Evolutionary conservation across 495 filamentous ascomycete species (phyloP).

Genomic region (Talaromyces proteolyticus): DNA sequence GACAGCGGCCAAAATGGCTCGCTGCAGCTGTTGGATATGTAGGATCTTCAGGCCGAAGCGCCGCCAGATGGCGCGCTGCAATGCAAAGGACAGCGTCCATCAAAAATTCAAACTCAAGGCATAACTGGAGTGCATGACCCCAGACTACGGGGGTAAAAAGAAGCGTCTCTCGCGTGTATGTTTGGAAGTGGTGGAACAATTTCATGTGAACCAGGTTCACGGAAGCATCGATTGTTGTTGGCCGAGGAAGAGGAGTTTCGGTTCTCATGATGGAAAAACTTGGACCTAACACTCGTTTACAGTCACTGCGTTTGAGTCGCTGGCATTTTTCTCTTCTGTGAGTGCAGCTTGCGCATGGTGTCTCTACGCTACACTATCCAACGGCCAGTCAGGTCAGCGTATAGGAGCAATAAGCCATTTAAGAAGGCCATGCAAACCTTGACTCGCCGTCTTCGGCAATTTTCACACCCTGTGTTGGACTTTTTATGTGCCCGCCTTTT

Average conservation of each 20-base stretch:
- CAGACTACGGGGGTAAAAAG: background rate
- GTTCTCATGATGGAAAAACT: too few relatives aligned
- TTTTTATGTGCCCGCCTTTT: constrained; percentile 44
- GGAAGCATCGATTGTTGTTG: background rate
- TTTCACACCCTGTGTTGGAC: constrained; percentile 49
- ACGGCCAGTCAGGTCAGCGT: background rate
- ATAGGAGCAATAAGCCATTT: background rate
- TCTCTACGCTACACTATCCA: background rate
- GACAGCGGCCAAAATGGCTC: background rate
- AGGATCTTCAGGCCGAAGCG: background rate
- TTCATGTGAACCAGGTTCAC: background rate
- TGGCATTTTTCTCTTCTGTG: background rate
- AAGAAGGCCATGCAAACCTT: constrained; percentile 29
- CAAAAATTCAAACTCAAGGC: constrained; percentile 3
- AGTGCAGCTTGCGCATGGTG: constrained; percentile 1
- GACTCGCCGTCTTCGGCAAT: constrained; percentile 52
- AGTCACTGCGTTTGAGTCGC: background rate
- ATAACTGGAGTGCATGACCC: constrained; percentile 1
- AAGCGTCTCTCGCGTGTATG: constrained; percentile 1
- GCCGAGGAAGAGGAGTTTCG: background rate
- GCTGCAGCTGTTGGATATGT: background rate
- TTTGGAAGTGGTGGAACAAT: constrained; percentile 3
- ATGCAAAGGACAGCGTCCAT: background rate
- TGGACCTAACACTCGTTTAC: too few relatives aligned
- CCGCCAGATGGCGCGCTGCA: background rate